Evolutionary conservation across 805 yeast genomes (phyloP).

Genomic region (Lipomyces chichibuensis): DNA sequence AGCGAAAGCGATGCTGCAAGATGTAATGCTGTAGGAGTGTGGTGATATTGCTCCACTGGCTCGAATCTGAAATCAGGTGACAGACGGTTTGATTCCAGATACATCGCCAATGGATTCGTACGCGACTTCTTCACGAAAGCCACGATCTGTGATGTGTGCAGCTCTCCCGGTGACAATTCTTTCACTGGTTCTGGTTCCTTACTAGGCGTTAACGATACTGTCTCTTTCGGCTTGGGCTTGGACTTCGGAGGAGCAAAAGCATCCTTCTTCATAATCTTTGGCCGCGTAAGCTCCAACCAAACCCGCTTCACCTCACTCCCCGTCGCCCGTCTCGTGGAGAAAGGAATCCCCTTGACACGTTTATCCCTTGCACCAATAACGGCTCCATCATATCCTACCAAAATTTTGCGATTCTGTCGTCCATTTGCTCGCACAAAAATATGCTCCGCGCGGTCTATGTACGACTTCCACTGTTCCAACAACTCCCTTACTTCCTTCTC

Average conservation of each 20-base stretch:
- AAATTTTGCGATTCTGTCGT: conserved; percentile 60
- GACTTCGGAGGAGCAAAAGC: conserved; percentile 46
- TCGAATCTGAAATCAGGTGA: conserved; percentile 56
- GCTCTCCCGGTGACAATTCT: conserved; percentile 47
- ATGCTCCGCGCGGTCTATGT: conserved; percentile 62
- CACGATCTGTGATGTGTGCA: conserved; percentile 61
- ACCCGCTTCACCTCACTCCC: conserved; percentile 76
- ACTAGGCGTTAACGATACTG: not conserved
- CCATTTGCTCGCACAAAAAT: conserved; percentile 85
- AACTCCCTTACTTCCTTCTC: conserved; percentile 75
- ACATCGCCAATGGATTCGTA: conserved; percentile 71
- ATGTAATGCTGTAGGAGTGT: conserved; percentile 76
- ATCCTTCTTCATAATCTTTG: conserved; percentile 61
- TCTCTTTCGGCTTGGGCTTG: conserved; percentile 14
- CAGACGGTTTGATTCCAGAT: conserved; percentile 60
- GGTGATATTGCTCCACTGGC: conserved; percentile 57
- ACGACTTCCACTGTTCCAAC: conserved; percentile 63
- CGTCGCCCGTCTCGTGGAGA: conserved; percentile 88
- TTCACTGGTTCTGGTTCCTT: conserved; percentile 38
- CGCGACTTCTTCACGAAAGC: conserved; percentile 68
- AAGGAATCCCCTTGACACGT: conserved; percentile 75
- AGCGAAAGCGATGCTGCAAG: conserved; percentile 72
- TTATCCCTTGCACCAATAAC: conserved; percentile 59
- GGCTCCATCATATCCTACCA: conserved; percentile 66
- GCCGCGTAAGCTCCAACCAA: conserved; percentile 75